phyloP scores from a whole-genome alignment of 2,329 filamentous ascomycete species.

The Fusarium caatingaense region DNA sequence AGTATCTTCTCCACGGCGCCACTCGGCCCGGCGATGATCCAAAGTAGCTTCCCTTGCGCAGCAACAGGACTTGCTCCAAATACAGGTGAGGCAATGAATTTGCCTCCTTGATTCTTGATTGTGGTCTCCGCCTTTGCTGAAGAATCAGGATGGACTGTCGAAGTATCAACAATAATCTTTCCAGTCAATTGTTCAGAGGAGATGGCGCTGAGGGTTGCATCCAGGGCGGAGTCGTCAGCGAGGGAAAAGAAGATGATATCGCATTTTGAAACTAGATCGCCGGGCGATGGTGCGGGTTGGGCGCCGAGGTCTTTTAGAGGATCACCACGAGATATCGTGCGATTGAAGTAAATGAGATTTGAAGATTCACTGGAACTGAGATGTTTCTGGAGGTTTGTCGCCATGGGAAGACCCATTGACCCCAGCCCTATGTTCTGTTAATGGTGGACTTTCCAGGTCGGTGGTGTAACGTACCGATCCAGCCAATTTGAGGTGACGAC shows the following conservation, averaged over 20 bases:
- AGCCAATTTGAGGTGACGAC: slow-evolving; percentile 19
- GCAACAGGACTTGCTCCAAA: slow-evolving; percentile 65
- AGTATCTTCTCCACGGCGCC: slow-evolving; percentile 50
- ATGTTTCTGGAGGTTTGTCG: slow-evolving; percentile 60
- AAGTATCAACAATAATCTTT: slow-evolving; percentile 63
- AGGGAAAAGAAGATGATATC: slow-evolving; percentile 56
- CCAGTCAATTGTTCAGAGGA: slow-evolving; percentile 30
- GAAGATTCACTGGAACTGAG: slow-evolving; percentile 41
- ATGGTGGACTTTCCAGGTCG: fast-evolving
- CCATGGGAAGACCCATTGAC: slow-evolving; percentile 64
- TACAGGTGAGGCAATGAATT: slow-evolving; percentile 60
- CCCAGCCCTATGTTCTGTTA: slow-evolving; percentile 55
- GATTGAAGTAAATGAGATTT: slow-evolving; percentile 57
- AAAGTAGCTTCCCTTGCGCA: slow-evolving; percentile 58
- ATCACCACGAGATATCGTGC: slow-evolving; percentile 59
- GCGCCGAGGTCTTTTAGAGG: slow-evolving; percentile 47
- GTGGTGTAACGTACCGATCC: slow-evolving; percentile 9
- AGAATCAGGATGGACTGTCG: slow-evolving; percentile 61
- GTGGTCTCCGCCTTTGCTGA: slow-evolving; percentile 47
- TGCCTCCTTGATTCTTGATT: slow-evolving; percentile 47
- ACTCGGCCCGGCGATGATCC: slow-evolving; percentile 57
- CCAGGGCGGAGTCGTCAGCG: slow-evolving; percentile 56
- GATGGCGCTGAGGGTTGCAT: slow-evolving; percentile 50
- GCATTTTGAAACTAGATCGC: slow-evolving; percentile 45
- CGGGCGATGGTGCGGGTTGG: slow-evolving; percentile 33